Base-by-base conservation (phyloP, 1,284 basidiomycete species). In the Meira miltonrushii region DNA sequence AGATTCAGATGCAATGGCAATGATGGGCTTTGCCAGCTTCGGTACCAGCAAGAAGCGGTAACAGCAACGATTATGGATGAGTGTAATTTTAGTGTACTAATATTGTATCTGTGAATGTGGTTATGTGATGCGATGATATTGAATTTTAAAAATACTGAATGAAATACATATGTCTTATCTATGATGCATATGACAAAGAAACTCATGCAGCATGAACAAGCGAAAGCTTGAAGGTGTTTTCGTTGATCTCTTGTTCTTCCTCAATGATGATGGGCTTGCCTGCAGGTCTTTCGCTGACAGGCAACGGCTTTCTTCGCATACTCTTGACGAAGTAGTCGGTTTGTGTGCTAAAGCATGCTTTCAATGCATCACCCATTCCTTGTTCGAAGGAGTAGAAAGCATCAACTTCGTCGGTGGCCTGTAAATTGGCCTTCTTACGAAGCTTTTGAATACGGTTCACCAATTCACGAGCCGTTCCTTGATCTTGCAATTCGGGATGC, bases 21-120 rank as follows among this genome's bases (percentile, higher is more conserved):
- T 91, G 82, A 94, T 96, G 92, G 93, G 92, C 44, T 96, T 96
- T 78, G 87, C 85, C 46, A 89, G 90, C 2, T 96, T 96, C 75
- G 90, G 90, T 13, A 82, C 87, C 19, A 85, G 85, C 33, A 90
- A 90, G 40, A 62, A 61, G 37, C 59, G 62, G 25, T 68, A 52
- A 60, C n/a, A 15, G 43, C 9, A 48, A 23, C 5, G 19, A 43
- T 21, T 8, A 33, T 8, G 28, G 8, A 8, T 33, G 3, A 3
- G 28, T 33, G 28, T 33, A 33, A 33, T 33, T 33, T 33, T 33
- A 33, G 8, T 33, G 28, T 33, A 33, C 28, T 33, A 33, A 33
- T 33, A 33, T 33, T 33, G 28, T 33, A n/a, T n/a, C n/a, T n/a
- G n/a, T n/a, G n/a, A n/a, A n/a, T n/a, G n/a, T n/a, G n/a, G n/a